phyloP scores from a whole-genome alignment of 306 rosid genomes.

The Abrus pulchellus region DNA sequence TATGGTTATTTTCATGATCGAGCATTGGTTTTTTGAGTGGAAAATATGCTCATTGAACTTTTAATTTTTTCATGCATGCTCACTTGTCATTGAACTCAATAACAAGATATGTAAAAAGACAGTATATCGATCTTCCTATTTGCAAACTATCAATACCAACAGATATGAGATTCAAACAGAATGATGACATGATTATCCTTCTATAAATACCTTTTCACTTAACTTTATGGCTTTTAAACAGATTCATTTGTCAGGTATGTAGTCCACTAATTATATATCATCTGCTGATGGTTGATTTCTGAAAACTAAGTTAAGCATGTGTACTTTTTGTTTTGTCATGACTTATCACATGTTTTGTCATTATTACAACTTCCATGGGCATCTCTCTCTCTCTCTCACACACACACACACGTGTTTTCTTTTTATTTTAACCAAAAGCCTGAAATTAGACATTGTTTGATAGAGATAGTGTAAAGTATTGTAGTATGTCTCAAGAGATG shows the following conservation, averaged over 20 bases:
- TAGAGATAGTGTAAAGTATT: not conserved
- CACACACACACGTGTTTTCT: too few relatives aligned
- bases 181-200: constrained; percentile 4
- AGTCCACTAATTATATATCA: not conserved
- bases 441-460: not conserved
- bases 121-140: constrained; percentile 5
- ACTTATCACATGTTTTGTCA: not conserved
- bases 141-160: not conserved
- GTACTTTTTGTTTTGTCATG: not conserved
- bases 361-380: not conserved
- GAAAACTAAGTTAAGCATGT: constrained; percentile 4
- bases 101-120: not conserved
- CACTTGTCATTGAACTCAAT: constrained; percentile 13
- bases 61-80: not conserved
- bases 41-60: not conserved
- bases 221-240: constrained; percentile 13
- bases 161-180: not conserved
- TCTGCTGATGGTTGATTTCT: constrained; percentile 1
- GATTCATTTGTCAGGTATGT: constrained; percentile 9
- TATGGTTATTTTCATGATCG: constrained; percentile 1
- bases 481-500: constrained; percentile 13
- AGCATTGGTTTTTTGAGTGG: not conserved
- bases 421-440: too few relatives aligned
- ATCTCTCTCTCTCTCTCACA: too few relatives aligned
- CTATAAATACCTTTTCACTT: not conserved